Percentiles rank a stretch among this genome's conserved stretches.
Conservation (phyloP, 2,329 filamentous ascomycete genomes). For the Escovopsis weberi region DNA sequence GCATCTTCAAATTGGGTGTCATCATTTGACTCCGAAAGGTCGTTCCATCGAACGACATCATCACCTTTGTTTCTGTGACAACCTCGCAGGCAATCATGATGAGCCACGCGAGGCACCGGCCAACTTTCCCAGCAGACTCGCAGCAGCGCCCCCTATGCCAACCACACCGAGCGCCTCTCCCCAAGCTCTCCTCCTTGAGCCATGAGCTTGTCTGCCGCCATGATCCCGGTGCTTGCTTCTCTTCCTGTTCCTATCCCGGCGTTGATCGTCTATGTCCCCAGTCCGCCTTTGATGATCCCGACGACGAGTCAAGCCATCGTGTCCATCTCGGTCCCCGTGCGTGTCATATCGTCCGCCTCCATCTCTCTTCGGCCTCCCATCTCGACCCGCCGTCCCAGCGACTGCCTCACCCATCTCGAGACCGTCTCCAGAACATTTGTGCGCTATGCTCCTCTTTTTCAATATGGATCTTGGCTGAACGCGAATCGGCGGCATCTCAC, state of each 20-base stretch:
- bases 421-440: slow-evolving; percentile 32
- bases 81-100: background rate
- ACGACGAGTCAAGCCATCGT: slow-evolving; percentile 5
- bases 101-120: slow-evolving; percentile 35
- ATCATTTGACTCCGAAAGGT: background rate
- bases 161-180: slow-evolving; percentile 42
- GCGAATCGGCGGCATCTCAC: slow-evolving; percentile 9
- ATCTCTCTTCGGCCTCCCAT: slow-evolving; percentile 15
- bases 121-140: slow-evolving; percentile 41
- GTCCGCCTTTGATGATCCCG: slow-evolving; percentile 13
- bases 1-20: background rate
- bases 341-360: slow-evolving; percentile 11
- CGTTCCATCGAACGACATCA: background rate
- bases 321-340: slow-evolving; percentile 14
- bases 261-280: background rate
- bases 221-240: slow-evolving; percentile 10
- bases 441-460: slow-evolving; percentile 45
- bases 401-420: slow-evolving; percentile 31
- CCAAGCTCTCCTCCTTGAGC: slow-evolving; percentile 29
- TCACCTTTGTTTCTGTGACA: no score
- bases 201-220: slow-evolving; percentile 18
- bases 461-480: slow-evolving; percentile 41
- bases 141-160: slow-evolving; percentile 46
- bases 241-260: slow-evolving; percentile 1
- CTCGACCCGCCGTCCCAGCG: slow-evolving; percentile 16